These are phyloP conservation scores for Jackrogersella minutella DNA, from an alignment of 495 filamentous ascomycete genomes.

Conservation along the genomic window DNA sequence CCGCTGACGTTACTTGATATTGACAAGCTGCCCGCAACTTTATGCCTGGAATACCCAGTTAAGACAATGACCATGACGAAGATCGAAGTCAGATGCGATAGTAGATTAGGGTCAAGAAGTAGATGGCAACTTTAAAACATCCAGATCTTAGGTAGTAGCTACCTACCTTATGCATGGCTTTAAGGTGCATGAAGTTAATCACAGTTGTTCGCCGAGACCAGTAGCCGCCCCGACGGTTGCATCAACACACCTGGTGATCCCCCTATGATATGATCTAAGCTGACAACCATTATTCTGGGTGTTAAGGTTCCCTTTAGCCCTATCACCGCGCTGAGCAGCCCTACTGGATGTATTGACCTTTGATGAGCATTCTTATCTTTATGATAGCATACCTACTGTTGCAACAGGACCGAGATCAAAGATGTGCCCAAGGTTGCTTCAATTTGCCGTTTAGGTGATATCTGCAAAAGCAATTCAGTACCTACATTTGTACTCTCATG, in stretches of 20 bases:
- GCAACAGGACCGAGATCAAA: not conserved
- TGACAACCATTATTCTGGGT: not conserved
- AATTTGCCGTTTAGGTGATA: too few species aligned
- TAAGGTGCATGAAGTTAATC: conserved; percentile 12
- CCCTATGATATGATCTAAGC: conserved; percentile 3
- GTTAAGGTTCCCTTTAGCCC: not conserved
- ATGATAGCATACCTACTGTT: too few species aligned
- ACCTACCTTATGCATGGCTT: conserved; percentile 20
- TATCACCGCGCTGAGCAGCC: not conserved
- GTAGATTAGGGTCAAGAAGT: not conserved
- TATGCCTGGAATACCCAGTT: not conserved
- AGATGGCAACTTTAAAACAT: conserved; percentile 1
- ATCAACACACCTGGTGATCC: conserved; percentile 13
- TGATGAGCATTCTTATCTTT: too few species aligned
- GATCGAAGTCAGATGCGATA: not conserved
- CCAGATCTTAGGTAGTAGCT: too few species aligned
- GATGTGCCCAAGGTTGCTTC: too few species aligned
- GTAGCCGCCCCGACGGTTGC: conserved; percentile 9
- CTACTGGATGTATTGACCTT: not conserved
- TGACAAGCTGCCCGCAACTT: not conserved
- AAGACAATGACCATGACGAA: not conserved
- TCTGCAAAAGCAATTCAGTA: too few species aligned
- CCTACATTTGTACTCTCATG: not conserved
- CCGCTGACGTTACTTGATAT: not conserved
- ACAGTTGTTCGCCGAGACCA: not conserved